phyloP scores from a whole-genome alignment of 257 asterid genomes.

The Cynanchum wilfordii region DNA sequence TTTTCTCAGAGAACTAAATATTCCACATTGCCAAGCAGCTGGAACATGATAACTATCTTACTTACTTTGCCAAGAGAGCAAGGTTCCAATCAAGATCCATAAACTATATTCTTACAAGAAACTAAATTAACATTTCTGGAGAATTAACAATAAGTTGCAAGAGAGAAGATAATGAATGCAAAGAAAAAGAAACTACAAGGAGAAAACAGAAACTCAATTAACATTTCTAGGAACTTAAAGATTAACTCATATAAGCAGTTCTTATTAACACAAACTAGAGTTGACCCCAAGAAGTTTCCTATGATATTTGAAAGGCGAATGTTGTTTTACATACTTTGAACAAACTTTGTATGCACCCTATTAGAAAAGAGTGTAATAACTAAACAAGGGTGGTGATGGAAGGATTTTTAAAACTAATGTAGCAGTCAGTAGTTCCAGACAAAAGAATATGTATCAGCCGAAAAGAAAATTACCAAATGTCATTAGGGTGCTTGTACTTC shows the following conservation, averaged over 20 bases:
- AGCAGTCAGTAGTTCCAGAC: not conserved
- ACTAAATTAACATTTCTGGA: no score
- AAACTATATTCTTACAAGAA: not conserved
- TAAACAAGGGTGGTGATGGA: not conserved
- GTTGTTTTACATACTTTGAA: not conserved
- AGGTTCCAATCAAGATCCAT: not conserved
- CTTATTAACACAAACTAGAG: no score
- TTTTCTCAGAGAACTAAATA: not conserved
- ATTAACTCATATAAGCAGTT: no score
- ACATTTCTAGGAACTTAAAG: no score
- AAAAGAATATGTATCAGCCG: not conserved
- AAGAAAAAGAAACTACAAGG: no score
- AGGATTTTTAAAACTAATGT: not conserved
- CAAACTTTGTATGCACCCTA: no score
- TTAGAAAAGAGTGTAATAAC: not conserved
- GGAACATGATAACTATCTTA: not conserved
- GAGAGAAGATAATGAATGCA: no score
- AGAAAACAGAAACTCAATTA: no score
- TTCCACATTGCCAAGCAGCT: not conserved
- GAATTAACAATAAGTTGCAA: no score
- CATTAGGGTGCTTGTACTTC: conserved; percentile 79
- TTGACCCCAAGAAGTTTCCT: no score
- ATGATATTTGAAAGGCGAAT: no score
- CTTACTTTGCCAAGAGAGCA: not conserved
- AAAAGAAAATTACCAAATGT: conserved; percentile 58